Evolutionary conservation across 768 basidiomycete species (phyloP), one percentile per base, ranked within the genome.

Genomic region (Podaxis sp.): DNA sequence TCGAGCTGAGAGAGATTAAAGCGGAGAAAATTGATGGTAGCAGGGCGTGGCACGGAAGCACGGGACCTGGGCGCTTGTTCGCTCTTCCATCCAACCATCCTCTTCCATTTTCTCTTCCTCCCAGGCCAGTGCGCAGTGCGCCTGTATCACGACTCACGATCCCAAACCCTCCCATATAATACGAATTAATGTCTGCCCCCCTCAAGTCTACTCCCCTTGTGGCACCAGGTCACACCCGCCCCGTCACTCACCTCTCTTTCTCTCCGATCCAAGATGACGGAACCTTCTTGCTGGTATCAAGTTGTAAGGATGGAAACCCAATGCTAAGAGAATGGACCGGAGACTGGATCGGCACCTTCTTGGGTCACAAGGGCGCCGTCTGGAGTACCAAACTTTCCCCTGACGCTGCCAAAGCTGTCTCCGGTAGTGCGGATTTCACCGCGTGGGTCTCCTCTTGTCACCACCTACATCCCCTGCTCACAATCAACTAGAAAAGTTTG

Each of bases 301-400:
- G 92, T 69, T 99, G 97, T 82, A 99, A 99, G 78, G 97, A 99
- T 82, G 97, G 97, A 38, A 98, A 95, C 70, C 96, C 95, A 51
- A 96, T 96, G 93, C 79, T 97, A 68, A 87, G 95, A 71, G 91
- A 95, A 71, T 96, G 96, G 96, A 92, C 93, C 60, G 96, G 96
- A 38, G 97, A 99, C 76, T 99, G 97, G 97, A 92, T 97, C 72
- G 97, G 97, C 40, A 93, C 91, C 17, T 93, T 92, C 74, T 81
- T 93, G 46, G 90, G 91, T 24, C 90, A 92, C 77, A 92, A 93
- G 74, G 97, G 96, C 68, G 96, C 96, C 7, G 96, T 99, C 3
- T 99, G 96, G 96, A 88, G 92, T 67, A 92, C 92, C 55, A 96
- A 97, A 76, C 85, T 99, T 64, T 93, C 91, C 28, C 77, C 82